These are phyloP conservation scores for Xeromyces bisporus DNA, from an alignment of 495 filamentous ascomycete species.

Conservation along the genomic window DNA sequence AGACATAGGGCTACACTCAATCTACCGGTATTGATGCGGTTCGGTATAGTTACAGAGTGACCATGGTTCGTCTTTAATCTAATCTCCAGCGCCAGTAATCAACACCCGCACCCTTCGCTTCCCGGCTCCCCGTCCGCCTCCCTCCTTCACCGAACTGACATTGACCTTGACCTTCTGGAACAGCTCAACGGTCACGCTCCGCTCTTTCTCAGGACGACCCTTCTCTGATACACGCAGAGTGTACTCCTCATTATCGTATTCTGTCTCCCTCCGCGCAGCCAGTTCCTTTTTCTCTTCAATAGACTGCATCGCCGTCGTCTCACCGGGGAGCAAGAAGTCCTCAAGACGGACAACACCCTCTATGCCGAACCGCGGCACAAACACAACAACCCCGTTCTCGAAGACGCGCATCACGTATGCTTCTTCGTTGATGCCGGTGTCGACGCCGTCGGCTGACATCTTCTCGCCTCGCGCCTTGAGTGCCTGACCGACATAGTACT, in stretches of 20 bases:
- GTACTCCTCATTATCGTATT: conserved; percentile 74
- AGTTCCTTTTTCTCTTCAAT: conserved; percentile 23
- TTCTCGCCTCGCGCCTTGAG: conserved; percentile 62
- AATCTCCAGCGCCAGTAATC: conserved; percentile 12
- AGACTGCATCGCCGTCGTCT: conserved; percentile 18
- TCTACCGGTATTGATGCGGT: too few species aligned
- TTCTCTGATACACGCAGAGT: conserved; percentile 39
- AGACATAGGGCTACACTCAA: too few species aligned
- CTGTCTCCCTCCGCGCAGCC: conserved; percentile 37
- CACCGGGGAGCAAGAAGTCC: conserved; percentile 62
- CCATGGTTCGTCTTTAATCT: too few species aligned
- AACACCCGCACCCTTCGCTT: conserved; percentile 52
- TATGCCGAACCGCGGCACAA: conserved; percentile 89
- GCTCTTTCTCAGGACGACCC: conserved; percentile 30
- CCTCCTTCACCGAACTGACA: conserved; percentile 83
- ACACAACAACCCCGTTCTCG: conserved; percentile 88
- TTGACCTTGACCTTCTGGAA: conserved; percentile 81
- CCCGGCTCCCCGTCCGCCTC: conserved; percentile 51
- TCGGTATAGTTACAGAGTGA: too few species aligned
- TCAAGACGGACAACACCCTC: conserved; percentile 74
- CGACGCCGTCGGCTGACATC: conserved; percentile 19
- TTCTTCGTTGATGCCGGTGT: conserved; percentile 51
- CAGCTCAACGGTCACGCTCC: conserved; percentile 48
- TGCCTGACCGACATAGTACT: conserved; percentile 94
- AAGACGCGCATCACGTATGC: conserved; percentile 95